Base-by-base conservation (phyloP, 768 basidiomycete species). In the Tephrocybe rancida region DNA sequence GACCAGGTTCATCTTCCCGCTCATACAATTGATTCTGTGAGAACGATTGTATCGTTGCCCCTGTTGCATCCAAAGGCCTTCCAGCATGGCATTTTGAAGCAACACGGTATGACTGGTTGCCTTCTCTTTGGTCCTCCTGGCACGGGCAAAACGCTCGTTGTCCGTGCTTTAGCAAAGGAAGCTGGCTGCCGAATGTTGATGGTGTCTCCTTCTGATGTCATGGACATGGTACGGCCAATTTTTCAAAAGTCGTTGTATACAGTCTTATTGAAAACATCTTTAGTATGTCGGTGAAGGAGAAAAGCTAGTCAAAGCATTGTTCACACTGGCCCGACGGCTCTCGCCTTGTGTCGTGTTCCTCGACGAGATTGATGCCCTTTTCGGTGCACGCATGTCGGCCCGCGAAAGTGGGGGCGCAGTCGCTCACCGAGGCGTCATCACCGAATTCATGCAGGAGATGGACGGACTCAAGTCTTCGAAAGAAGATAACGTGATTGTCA, bases 371-470 rank as follows among this genome's bases (percentile, higher is more conserved):
- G 95, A 98, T 62, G 90, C 95, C 1, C 80, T 98, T 4, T 93
- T 97, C 61, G 90, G 92, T 35, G 91, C 93, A 38, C 86, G 95
- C 19, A 79, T 84, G 63, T 87, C 90, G 14, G 80, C 82, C 3
- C 80, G 88, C 10, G 88, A 90, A 48, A 86, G 85, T 35, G 90
- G 88, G 8, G 86, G 92, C 50, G 85, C 84, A 11, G 80, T 89
- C 62, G 92, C 92, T 5, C 93, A 96, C 62, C 79, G 93, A 35
- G 89, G 92, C 41, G 84, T 95, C 47, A 88, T 92, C 65, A 94
- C 92, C 9, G 90, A 95, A 68, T 93, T 93, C 68, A 93, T 95
- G 91, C 90, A 92, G 65, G 93, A 96, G 67, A 96, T 98, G 94
- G 95, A 98, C 62, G 95, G 95, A 2, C 73, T 98, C 53, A 89